These are phyloP conservation scores for Pythium guiyangense DNA, from an alignment of 352 stramenopile species.

Conservation along the genomic window DNA sequence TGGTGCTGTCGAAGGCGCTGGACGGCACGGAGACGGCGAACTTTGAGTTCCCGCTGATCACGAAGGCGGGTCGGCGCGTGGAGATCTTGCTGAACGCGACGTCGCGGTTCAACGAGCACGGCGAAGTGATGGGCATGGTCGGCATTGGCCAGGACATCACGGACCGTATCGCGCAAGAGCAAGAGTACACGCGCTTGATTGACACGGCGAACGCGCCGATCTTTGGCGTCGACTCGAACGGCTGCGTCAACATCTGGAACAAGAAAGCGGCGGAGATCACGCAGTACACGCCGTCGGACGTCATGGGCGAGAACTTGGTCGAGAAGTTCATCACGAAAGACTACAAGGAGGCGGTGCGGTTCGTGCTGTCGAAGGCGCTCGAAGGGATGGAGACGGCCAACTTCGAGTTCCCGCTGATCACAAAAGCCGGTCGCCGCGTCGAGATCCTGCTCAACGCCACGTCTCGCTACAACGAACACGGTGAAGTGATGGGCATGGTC, in stretches of 20 bases:
- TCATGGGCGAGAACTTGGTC: no score
- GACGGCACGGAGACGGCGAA: constrained; percentile 44
- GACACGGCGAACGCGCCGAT: constrained; percentile 83
- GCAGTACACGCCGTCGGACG: no score
- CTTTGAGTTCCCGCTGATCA: constrained; percentile 60
- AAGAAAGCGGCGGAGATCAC: no score
- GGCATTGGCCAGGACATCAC: constrained; percentile 26
- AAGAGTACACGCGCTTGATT: constrained; percentile 68
- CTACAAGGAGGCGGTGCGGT: no score
- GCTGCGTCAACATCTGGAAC: constrained; percentile 56
- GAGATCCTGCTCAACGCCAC: no score
- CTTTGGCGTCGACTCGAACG: constrained; percentile 48
- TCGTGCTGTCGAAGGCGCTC: no score
- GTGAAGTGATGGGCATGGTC: constrained; percentile 12
- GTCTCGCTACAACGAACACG: no score
- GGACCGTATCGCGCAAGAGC: constrained; percentile 41
- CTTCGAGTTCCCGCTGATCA: no score
- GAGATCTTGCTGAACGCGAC: constrained; percentile 53
- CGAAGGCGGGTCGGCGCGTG: constrained; percentile 37
- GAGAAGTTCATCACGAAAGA: no score
- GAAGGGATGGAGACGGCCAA: no score
- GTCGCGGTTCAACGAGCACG: constrained; percentile 66
- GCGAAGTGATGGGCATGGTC: constrained; percentile 12
- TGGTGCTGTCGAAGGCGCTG: constrained; percentile 32
- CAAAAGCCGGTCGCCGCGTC: no score